A percentile compares a stretch with the other conserved stretches of the same genome.
These are phyloP conservation scores for Aspergillus incahuasiensis DNA, from an alignment of 495 filamentous ascomycete genomes.

Conservation along the genomic window DNA sequence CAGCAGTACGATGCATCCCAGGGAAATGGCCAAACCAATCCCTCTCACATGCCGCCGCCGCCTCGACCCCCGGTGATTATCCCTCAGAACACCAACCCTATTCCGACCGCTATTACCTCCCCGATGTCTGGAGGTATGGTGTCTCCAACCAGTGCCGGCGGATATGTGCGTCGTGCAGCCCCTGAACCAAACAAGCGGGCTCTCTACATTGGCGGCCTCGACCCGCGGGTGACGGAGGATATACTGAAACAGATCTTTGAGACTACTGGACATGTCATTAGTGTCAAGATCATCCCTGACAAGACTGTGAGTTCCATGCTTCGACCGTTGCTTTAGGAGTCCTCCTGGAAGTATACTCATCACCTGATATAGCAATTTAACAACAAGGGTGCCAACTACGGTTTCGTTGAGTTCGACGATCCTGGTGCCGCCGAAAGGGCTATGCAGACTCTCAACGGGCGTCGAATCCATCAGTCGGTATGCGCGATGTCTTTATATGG, in stretches of 20 bases:
- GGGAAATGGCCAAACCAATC: slow-evolving; percentile 55
- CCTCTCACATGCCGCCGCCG: slow-evolving; percentile 86
- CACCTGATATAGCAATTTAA: slow-evolving; percentile 47
- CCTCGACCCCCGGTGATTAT: slow-evolving; percentile 85
- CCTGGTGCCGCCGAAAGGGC: slow-evolving; percentile 92
- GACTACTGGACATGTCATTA: slow-evolving; percentile 95
- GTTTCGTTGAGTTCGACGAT: slow-evolving; percentile 98
- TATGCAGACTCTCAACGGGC: slow-evolving; percentile 94
- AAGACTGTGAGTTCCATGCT: slow-evolving; percentile 76
- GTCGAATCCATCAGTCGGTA: slow-evolving; percentile 92
- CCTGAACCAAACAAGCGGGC: slow-evolving; percentile 99
- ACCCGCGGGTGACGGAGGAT: slow-evolving; percentile 93
- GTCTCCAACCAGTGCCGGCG: slow-evolving; percentile 74
- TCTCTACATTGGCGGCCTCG: slow-evolving; percentile 91
- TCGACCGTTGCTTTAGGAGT: not conserved
- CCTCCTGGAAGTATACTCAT: slow-evolving; percentile 7
- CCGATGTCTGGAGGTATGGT: slow-evolving; percentile 75
- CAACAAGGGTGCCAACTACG: slow-evolving; percentile 98
- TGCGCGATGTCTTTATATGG: slow-evolving; percentile 24
- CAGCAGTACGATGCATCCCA: slow-evolving; percentile 65
- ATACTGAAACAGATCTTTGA: slow-evolving; percentile 98
- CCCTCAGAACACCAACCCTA: slow-evolving; percentile 94
- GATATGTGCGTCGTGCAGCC: slow-evolving; percentile 84
- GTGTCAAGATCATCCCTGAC: slow-evolving; percentile 98
- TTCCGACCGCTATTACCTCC: slow-evolving; percentile 88